These are phyloP conservation scores for Mycena rosella DNA, from an alignment of 768 basidiomycete genomes.

Conservation along the genomic window DNA sequence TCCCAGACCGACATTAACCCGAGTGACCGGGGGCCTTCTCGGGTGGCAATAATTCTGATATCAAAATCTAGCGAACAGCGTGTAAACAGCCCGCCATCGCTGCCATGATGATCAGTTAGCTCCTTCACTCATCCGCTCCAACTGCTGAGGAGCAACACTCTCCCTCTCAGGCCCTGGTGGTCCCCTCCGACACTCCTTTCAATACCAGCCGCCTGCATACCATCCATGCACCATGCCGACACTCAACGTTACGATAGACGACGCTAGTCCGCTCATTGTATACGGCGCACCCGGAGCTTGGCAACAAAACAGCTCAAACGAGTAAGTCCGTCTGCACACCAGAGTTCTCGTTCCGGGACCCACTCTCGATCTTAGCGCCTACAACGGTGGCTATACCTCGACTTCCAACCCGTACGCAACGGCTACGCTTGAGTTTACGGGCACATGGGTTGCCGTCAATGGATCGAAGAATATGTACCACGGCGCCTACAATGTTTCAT, in stretches of 20 bases:
- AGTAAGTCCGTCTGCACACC: slow-evolving; percentile 23
- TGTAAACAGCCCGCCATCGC: not conserved
- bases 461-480: slow-evolving; percentile 18
- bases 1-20: too few species aligned
- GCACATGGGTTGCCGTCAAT: slow-evolving; percentile 18
- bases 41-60: too few species aligned
- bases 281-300: slow-evolving; percentile 17
- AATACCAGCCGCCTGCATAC: not conserved
- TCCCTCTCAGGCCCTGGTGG: slow-evolving; percentile 26
- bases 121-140: not conserved
- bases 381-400: not conserved
- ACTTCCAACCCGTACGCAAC: slow-evolving; percentile 9
- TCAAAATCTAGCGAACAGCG: slow-evolving; percentile 10
- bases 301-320: slow-evolving; percentile 16
- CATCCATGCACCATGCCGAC: slow-evolving; percentile 23
- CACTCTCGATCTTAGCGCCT: slow-evolving; percentile 12
- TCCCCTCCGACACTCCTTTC: slow-evolving; percentile 22
- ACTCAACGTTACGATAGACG: slow-evolving; percentile 26
- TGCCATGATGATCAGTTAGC: slow-evolving; percentile 25
- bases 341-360: not conserved
- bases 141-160: slow-evolving; percentile 5
- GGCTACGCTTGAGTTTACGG: slow-evolving; percentile 17
- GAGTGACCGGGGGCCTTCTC: too few species aligned
- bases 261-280: slow-evolving; percentile 29
- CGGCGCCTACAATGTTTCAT: slow-evolving; percentile 20